Evolutionary conservation across 148 eudicot genomes (phyloP).

Genomic region (Camellia japonica): DNA sequence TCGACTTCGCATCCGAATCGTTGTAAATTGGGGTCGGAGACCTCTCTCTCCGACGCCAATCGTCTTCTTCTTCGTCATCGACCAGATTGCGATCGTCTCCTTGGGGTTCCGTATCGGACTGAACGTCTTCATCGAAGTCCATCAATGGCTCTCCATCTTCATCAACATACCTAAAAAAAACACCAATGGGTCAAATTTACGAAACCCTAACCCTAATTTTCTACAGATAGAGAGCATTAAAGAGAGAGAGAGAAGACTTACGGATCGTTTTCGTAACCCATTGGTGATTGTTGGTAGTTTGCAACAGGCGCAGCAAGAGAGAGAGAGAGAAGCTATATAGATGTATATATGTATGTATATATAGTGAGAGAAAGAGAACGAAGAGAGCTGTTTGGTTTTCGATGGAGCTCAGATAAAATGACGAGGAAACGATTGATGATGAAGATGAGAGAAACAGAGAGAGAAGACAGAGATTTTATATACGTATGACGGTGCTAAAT

Average conservation of each 20-base stretch:
- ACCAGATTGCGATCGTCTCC: slow-evolving; percentile 34
- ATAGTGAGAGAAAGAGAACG: background rate
- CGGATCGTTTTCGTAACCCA: slow-evolving; percentile 67
- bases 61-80: slow-evolving; percentile 35
- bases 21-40: slow-evolving; percentile 50
- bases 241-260: slow-evolving; percentile 27
- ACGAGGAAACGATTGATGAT: background rate
- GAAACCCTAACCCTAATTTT: slow-evolving; percentile 43
- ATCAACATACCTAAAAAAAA: slow-evolving; percentile 51
- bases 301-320: background rate
- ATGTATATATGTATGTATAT: background rate
- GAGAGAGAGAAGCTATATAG: background rate
- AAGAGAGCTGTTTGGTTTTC: background rate
- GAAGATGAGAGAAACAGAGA: background rate
- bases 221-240: background rate
- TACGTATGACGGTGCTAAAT: too few relatives aligned
- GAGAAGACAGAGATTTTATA: too few relatives aligned
- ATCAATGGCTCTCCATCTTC: slow-evolving; percentile 88
- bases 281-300: slow-evolving; percentile 11
- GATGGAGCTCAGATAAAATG: background rate
- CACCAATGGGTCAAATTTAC: slow-evolving; percentile 12
- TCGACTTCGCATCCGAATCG: slow-evolving; percentile 34
- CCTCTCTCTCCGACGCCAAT: slow-evolving; percentile 45
- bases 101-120: slow-evolving; percentile 56
- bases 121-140: slow-evolving; percentile 58